Base-by-base conservation (phyloP, 805 yeast genomes). In the Starmerella tilneyi region DNA sequence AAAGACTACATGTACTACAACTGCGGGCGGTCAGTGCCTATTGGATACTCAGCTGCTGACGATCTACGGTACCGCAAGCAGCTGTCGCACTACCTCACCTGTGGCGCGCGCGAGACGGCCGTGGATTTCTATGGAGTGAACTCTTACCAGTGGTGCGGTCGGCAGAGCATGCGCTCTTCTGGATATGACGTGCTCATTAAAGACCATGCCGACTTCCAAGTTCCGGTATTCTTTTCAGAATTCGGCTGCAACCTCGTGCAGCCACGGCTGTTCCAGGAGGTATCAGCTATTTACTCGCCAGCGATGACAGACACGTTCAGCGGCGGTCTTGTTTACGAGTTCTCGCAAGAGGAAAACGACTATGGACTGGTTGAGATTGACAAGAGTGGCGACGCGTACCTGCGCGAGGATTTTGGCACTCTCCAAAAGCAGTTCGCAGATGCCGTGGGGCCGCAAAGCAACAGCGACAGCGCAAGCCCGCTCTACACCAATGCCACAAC, bases 11-110 rank as follows among this genome's bases (percentile, higher is more conserved):
- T 84, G 49, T 59, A 65, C 8, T 56, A 60, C 22, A 75, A 84
- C 56, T 63, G 77, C 3, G 72, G 76, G 1, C 71, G 98, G 45
- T 57, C 58, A 12, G 74, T 89, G 15, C 97, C 97, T 0, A 84
- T 89, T 29, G 97, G 97, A 0, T 89, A 89, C 61, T 85, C 96
- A 0, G 96, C 97, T 0, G 97, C 96, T 1, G 97, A 89, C 64
- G 96, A 88, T 58, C 70, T 88, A 48, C 64, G 70, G 42, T 88
- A 75, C 63, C 70, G 97, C 56, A 73, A 75, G 8, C 73, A 95
- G 0, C 69, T 88, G 39, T 81, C 96, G 0, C 72, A 76, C 46
- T 89, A 83, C 59, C 70, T 89, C 45, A 89, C 81, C 56, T 88
- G 96, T 57, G 73, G 77, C 20, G 77, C 75, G 17, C 70, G 69